Evolutionary conservation across 176 grass and related monocot genomes (phyloP).

Genomic region (Oryza meyeriana): DNA sequence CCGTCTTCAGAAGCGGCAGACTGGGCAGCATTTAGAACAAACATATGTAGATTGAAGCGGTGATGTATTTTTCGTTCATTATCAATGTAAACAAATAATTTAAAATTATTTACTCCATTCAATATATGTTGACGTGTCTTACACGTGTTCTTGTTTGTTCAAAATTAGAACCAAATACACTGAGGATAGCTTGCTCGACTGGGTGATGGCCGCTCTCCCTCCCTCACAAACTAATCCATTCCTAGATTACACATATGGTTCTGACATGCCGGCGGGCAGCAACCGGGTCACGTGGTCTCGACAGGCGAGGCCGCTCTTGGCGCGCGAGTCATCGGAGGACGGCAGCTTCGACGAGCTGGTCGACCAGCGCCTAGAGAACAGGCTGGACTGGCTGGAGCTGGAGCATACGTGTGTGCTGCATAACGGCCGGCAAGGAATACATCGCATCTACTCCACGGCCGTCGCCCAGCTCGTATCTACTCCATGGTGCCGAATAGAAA

Average conservation of each 20-base stretch:
- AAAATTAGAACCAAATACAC: constrained; percentile 46
- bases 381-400: constrained; percentile 56
- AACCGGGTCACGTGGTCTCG: not conserved
- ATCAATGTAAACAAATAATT: too few species aligned
- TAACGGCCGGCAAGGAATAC: too few species aligned
- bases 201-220: constrained; percentile 46
- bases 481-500: too few species aligned
- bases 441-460: too few species aligned
- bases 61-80: too few species aligned
- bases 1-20: constrained; percentile 4
- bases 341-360: constrained; percentile 56
- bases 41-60: not conserved
- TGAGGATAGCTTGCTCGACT: constrained; percentile 93
- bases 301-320: constrained; percentile 75
- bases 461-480: too few species aligned
- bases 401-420: too few species aligned
- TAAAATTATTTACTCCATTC: too few species aligned
- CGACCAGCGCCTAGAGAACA: constrained; percentile 66
- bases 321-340: constrained; percentile 36
- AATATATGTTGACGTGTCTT: too few species aligned
- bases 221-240: not conserved
- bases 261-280: not conserved
- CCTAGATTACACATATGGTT: too few species aligned
- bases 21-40: constrained; percentile 20
- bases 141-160: too few species aligned